Evolutionary conservation across 352 stramenopile genomes (phyloP), one percentile per base, ranked within the genome.

Genomic region (Phytopythium montanum): DNA sequence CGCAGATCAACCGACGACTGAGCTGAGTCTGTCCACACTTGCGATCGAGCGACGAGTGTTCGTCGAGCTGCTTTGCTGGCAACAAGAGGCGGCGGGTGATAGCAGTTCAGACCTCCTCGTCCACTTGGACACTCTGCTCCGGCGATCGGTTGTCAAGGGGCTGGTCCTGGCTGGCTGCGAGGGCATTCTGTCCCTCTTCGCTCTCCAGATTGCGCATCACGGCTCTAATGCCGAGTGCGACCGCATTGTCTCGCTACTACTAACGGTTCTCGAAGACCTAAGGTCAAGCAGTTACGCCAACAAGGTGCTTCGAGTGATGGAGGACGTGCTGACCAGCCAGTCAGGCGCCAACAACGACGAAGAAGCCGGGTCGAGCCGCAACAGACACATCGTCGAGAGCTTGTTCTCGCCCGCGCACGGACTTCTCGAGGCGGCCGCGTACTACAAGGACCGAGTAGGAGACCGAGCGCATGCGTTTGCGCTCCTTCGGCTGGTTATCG

Each of bases 241-340:
- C 39, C 79, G 75, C 21, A 53, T 90, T 5, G 56, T 88, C 34
- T 62, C 76, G n/a, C 46, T 82, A 12, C 51, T 92, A 12, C 66
- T 92, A 18, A 62, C 72, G 0, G 74, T 85, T 12, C 58, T 90
- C n/a, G 82, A 92, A 68, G 75, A 89, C 50, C 59, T 89, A 31
- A 88, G 87, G 13, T 28, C 21, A 38, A 72, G 66, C 34, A 72
- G 73, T 0, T 50, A 85, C 38, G 55, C 83, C 3, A 69, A 77
- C 3, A 69, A 80, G 6, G 51, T 85, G 9, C 60, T 92, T 4
- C 50, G 44, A 7, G 48, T 90, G 6, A 72, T 92, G 28, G 54
- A 44, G 6, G 59, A 51, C 0, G 59, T 90, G 25, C 54, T 92
- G 3, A 68, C 83, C 28, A 39, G 48, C 12, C 65, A 70, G 39